Conservation (phyloP, 768 basidiomycete species). For the Lentinus brumalis region DNA sequence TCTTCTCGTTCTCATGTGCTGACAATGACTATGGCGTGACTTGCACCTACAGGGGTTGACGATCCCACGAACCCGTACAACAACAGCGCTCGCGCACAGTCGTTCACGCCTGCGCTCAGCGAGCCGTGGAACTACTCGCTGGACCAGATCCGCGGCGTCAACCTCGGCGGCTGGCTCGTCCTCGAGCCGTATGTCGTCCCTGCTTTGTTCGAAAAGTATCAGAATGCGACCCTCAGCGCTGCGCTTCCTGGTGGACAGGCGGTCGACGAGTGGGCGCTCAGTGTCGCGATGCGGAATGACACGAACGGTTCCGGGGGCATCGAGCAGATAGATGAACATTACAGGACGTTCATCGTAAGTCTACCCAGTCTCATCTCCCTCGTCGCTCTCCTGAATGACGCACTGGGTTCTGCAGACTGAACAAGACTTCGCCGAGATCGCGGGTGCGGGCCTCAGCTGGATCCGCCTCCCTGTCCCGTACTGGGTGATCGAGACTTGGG, state of each 20-base stretch:
- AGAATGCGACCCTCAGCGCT: no score
- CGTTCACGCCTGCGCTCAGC: conserved; percentile 80
- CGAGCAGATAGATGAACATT: conserved; percentile 57
- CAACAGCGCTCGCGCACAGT: conserved; percentile 72
- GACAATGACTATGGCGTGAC: not conserved
- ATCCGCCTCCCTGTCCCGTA: conserved; percentile 79
- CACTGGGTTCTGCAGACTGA: conserved; percentile 25
- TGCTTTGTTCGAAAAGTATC: conserved; percentile 50
- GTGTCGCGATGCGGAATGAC: conserved; percentile 46
- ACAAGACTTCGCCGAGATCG: conserved; percentile 31
- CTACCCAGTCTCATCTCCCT: no score
- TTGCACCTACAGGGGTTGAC: conserved; percentile 49
- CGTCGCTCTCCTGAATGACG: no score
- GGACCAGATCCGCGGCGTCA: conserved; percentile 66
- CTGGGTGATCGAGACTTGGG: conserved; percentile 83
- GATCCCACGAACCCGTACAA: conserved; percentile 77
- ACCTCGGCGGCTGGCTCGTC: conserved; percentile 75
- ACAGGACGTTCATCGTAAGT: conserved; percentile 67
- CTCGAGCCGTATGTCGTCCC: conserved; percentile 81
- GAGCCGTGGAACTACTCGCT: conserved; percentile 69
- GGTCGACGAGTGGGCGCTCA: conserved; percentile 71
- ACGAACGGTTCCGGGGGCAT: conserved; percentile 49
- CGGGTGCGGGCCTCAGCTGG: conserved; percentile 78
- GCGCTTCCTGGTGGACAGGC: conserved; percentile 38
- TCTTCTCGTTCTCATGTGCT: not conserved